phyloP scores from a whole-genome alignment of 352 stramenopile genomes.

The Globisporangium cystogenes region DNA sequence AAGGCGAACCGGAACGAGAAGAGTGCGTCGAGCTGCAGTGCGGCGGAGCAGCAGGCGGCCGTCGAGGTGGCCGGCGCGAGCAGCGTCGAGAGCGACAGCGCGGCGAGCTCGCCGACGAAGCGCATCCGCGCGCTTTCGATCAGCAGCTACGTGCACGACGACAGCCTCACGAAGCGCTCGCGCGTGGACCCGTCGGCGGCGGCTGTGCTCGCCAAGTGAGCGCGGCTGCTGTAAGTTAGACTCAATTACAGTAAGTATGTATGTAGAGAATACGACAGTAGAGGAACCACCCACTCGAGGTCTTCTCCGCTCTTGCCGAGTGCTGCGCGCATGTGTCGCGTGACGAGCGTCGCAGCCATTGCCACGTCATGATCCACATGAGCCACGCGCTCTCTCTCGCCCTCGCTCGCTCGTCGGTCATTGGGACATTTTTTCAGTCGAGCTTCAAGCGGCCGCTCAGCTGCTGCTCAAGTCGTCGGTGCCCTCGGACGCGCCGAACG shows the following conservation, averaged over 20 bases:
- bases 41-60: neutral
- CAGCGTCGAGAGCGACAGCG: constrained; percentile 19
- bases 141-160: constrained; percentile 42
- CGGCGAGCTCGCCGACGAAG: constrained; percentile 65
- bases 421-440: too few relatives aligned
- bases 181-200: constrained; percentile 55
- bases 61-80: neutral
- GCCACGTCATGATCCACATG: too few relatives aligned
- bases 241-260: neutral
- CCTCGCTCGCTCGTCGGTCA: too few relatives aligned
- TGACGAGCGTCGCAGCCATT: too few relatives aligned
- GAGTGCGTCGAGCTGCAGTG: neutral
- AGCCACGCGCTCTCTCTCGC: too few relatives aligned
- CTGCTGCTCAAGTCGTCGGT: too few relatives aligned
- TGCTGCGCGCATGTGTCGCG: too few relatives aligned
- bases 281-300: too few relatives aligned
- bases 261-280: neutral
- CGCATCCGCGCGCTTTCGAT: constrained; percentile 70
- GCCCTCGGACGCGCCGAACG: neutral
- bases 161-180: constrained; percentile 52
- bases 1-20: constrained; percentile 67
- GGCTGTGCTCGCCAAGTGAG: constrained; percentile 12
- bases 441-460: too few relatives aligned
- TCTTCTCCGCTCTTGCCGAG: too few relatives aligned
- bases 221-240: neutral